Base-by-base conservation (phyloP, 2,329 filamentous ascomycete genomes). In the Stylonectria norvegica region DNA sequence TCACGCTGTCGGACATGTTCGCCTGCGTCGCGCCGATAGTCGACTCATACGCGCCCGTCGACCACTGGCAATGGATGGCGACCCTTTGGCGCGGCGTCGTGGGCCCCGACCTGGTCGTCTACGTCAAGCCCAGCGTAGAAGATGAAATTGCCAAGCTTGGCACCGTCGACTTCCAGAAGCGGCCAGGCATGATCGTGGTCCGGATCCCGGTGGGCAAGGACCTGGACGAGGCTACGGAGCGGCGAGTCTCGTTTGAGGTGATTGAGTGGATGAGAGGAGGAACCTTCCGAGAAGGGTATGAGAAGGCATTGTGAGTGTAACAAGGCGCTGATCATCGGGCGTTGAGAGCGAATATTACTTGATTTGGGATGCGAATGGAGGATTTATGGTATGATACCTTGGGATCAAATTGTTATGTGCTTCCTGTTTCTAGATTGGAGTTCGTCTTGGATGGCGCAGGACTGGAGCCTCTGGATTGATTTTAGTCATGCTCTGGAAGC, bases 31-130 rank as follows among this genome's bases (percentile, higher is more conserved):
- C 90, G 30, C 84, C 86, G 2, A 89, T 94, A 50, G 70, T 75
- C 14, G 89, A 95, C 58, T 73, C 76, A 5, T 95, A 94, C 62
- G 78, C 81, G 12, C 82, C 86, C 0, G 76, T 86, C n/a, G 89
- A 95, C 56, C 91, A 97, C 67, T 97, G 91, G 89, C 86, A 94
- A 63, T 97, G 91, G 91, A 89, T 93, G 72, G 91, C 91, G 23
- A 91, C 86, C 30, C 76, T 96, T 16, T 97, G 91, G 91, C 82
- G 90, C 8, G 88, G 89, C 8, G 85, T 87, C 38, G 75, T 90
- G 1, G 88, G 86, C 0, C 81, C 91, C 0, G 91, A 97, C 62
- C 68, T 91, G 32, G 85, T 85, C 1, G 72, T 93, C 19, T 88
- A 85, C 56, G 75, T 86, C 14, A 73, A 71, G 55, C 53, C 61